Conservation (phyloP, 768 basidiomycete species). For the Lentinus tigrinus region DNA sequence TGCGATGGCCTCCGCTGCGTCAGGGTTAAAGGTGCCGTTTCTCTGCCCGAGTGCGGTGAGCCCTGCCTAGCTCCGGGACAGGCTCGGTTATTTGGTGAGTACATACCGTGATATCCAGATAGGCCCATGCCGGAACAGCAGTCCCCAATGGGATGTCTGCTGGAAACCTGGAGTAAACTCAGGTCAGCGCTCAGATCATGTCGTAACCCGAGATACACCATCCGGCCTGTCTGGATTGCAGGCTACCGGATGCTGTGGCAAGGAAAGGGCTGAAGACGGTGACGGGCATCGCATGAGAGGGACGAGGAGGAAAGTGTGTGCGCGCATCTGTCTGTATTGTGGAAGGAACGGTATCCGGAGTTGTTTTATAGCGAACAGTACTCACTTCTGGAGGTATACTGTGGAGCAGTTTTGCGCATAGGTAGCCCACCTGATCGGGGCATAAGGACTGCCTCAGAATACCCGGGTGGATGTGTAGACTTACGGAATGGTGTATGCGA, state of each 20-base stretch:
- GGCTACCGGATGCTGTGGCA: no score
- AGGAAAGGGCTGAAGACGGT: no score
- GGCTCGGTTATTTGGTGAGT: no score
- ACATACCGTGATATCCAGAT: constrained; percentile 11
- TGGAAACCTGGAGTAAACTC: not conserved
- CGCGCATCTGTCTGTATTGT: no score
- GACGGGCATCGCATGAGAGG: no score
- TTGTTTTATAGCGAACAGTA: not conserved
- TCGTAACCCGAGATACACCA: no score
- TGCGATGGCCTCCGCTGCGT: not conserved
- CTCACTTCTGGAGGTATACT: constrained; percentile 1
- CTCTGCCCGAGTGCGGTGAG: not conserved
- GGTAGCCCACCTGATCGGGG: not conserved
- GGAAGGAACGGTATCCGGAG: no score
- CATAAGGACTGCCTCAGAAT: not conserved
- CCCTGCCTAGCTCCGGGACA: not conserved
- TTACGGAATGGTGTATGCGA: not conserved
- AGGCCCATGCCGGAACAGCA: constrained; percentile 14
- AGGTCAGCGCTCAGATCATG: no score
- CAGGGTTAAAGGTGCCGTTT: not conserved
- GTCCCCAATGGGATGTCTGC: constrained; percentile 4
- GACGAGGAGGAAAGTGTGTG: no score
- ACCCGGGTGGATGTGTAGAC: not conserved
- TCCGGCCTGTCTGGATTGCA: no score
- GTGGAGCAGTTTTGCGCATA: constrained; percentile 4